Percentiles rank a stretch among this genome's conserved stretches.
Conservation (phyloP, 768 basidiomycete species). For the Lentinula raphanica region DNA sequence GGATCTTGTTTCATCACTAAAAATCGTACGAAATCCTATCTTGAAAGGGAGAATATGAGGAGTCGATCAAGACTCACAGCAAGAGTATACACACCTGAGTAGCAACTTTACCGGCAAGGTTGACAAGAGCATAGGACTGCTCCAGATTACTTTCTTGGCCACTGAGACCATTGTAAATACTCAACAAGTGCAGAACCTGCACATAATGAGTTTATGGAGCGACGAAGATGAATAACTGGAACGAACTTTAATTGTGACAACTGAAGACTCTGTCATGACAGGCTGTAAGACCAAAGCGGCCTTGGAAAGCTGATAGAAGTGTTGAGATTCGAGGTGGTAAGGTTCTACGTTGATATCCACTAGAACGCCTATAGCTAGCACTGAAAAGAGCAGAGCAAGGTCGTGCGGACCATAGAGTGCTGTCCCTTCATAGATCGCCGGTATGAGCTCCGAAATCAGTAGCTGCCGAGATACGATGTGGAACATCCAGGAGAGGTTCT, state of each 20-base stretch:
- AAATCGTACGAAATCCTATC: conserved; percentile 40
- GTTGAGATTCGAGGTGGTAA: conserved; percentile 47
- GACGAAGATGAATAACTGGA: not conserved
- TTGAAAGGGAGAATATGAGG: conserved; percentile 11
- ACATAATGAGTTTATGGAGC: not conserved
- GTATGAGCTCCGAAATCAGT: conserved; percentile 40
- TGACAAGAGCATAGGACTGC: conserved; percentile 39
- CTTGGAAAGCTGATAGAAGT: conserved; percentile 44
- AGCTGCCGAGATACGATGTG: conserved; percentile 42
- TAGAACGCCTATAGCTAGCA: conserved; percentile 43
- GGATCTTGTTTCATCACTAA: not conserved
- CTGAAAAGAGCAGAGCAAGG: conserved; percentile 40
- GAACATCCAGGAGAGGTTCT: conserved; percentile 49
- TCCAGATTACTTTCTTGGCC: conserved; percentile 47
- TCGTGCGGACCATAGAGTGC: conserved; percentile 44
- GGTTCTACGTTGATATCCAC: conserved; percentile 41
- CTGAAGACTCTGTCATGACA: conserved; percentile 36
- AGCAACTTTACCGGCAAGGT: conserved; percentile 44
- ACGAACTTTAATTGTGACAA: conserved; percentile 40
- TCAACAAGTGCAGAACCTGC: conserved; percentile 48
- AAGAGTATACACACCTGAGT: conserved; percentile 33
- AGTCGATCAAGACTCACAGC: conserved; percentile 7
- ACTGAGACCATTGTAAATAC: conserved; percentile 49
- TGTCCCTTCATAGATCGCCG: conserved; percentile 37
- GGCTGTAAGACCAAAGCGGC: conserved; percentile 43